Conservation (phyloP, 306 rosid genomes). For the Mucuna pruriens region DNA sequence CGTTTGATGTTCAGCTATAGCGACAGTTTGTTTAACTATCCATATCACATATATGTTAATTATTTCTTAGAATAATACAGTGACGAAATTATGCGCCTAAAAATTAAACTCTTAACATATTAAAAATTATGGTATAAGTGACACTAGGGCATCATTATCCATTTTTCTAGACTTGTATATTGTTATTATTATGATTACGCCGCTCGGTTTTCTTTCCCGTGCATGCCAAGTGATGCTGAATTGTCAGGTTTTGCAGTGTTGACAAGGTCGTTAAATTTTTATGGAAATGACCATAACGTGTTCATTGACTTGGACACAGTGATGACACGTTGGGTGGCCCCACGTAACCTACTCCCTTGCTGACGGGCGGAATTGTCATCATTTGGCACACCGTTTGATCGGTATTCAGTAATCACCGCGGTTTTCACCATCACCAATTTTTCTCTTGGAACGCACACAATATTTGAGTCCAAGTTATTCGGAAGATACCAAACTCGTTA, state of each 20-base stretch:
- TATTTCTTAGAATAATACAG: neutral
- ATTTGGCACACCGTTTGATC: constrained; percentile 21
- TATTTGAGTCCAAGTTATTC: constrained; percentile 31
- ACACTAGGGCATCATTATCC: neutral
- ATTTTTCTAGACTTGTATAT: neutral
- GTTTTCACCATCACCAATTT: constrained; percentile 12
- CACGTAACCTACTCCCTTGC: constrained; percentile 33
- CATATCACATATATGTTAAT: neutral
- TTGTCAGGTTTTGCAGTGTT: neutral
- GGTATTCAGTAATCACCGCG: constrained; percentile 29
- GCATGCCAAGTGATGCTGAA: constrained; percentile 27
- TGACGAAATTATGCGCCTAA: neutral
- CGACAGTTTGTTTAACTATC: neutral
- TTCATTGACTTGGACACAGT: constrained; percentile 38
- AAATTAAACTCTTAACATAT: neutral
- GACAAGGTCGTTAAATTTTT: constrained; percentile 27
- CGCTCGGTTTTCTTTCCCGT: neutral
- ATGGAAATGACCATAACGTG: neutral
- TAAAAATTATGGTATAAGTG: neutral
- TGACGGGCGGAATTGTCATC: neutral
- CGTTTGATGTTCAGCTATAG: neutral
- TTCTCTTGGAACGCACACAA: constrained; percentile 13
- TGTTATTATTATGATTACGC: neutral
- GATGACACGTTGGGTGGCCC: constrained; percentile 34
- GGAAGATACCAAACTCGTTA: constrained; percentile 23